These are phyloP conservation scores for Stipa capillata DNA, from an alignment of 176 grass and related monocot species.

Conservation along the genomic window DNA sequence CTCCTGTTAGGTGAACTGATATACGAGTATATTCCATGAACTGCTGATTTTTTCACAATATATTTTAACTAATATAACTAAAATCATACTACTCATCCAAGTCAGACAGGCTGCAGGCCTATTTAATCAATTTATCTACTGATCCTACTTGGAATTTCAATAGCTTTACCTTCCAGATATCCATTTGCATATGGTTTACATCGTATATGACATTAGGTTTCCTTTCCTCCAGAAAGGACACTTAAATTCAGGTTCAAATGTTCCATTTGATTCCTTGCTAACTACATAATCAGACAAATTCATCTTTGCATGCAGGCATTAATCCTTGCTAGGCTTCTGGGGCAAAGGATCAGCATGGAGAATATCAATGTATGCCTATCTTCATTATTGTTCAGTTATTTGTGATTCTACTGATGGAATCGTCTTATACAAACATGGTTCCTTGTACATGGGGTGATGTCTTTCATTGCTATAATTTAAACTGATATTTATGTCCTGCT, in stretches of 20 bases:
- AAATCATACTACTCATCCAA: not conserved
- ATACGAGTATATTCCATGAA: not conserved
- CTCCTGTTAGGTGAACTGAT: not conserved
- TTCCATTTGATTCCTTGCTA: not conserved
- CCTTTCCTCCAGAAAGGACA: not conserved
- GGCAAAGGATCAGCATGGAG: conserved; percentile 61
- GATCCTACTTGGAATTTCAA: not conserved
- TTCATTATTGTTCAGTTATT: not conserved
- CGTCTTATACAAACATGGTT: not conserved
- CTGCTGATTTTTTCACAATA: too few species aligned
- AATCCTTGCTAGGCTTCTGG: conserved; percentile 83
- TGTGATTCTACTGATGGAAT: not conserved
- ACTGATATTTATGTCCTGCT: not conserved
- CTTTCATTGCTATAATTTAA: conserved; percentile 8
- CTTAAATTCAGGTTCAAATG: not conserved
- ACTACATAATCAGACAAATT: not conserved
- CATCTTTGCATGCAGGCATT: conserved; percentile 45
- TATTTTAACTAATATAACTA: not conserved
- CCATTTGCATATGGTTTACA: not conserved
- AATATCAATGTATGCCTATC: conserved; percentile 55
- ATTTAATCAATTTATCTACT: not conserved
- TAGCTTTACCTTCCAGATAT: not conserved
- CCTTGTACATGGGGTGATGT: not conserved
- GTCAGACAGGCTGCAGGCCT: not conserved
- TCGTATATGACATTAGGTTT: not conserved